These are phyloP conservation scores for Aspergillus nomiae DNA, from an alignment of 2,329 filamentous ascomycete species.

Conservation along the genomic window DNA sequence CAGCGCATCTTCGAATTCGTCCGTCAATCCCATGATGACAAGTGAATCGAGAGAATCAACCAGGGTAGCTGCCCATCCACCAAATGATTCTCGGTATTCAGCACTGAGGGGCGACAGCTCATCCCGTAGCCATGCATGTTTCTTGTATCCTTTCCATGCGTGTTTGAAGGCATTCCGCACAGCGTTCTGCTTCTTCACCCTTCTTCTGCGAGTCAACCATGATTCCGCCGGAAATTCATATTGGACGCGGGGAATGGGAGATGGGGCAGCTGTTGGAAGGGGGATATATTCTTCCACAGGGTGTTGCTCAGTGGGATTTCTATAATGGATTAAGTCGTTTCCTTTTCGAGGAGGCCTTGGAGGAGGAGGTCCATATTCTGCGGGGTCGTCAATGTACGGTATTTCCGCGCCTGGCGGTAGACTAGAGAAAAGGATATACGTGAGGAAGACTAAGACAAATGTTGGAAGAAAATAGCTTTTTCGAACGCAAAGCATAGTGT, in stretches of 20 bases:
- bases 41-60: slow-evolving; percentile 82
- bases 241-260: slow-evolving; percentile 75
- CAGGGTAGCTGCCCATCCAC: slow-evolving; percentile 85
- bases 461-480: slow-evolving; percentile 29
- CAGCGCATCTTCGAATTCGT: slow-evolving; percentile 79
- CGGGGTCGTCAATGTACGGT: slow-evolving; percentile 16
- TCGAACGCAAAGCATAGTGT: slow-evolving; percentile 29
- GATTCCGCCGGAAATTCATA: slow-evolving; percentile 68
- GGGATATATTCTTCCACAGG: slow-evolving; percentile 71
- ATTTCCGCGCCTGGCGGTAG: slow-evolving; percentile 24
- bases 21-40: slow-evolving; percentile 77
- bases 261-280: slow-evolving; percentile 71
- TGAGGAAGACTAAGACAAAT: slow-evolving; percentile 27
- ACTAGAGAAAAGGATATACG: slow-evolving; percentile 26
- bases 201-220: slow-evolving; percentile 58
- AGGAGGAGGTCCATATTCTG: slow-evolving; percentile 8
- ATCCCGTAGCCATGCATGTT: slow-evolving; percentile 81
- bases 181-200: slow-evolving; percentile 63
- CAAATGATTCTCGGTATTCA: slow-evolving; percentile 76
- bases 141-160: slow-evolving; percentile 81
- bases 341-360: slow-evolving; percentile 5
- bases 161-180: slow-evolving; percentile 76
- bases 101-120: slow-evolving; percentile 77
- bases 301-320: slow-evolving; percentile 71
- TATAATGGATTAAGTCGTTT: slow-evolving; percentile 62